Percentiles rank a stretch among this genome's conserved stretches.
phyloP scores from a whole-genome alignment of 352 stramenopile genomes.

The Globisporangium solare region DNA sequence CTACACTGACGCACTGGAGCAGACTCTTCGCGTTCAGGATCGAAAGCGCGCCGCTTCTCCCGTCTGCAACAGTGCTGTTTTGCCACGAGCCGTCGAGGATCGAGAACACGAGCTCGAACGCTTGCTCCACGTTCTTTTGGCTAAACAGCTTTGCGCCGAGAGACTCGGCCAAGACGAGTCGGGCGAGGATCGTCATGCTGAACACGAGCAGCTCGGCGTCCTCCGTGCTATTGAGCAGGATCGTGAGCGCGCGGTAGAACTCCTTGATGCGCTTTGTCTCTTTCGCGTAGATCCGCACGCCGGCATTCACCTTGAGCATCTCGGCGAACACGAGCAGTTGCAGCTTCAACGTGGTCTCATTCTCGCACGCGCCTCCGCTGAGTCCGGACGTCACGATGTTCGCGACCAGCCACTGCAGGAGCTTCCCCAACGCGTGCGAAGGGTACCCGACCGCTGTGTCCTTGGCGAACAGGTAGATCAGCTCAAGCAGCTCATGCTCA shows the following conservation, averaged over 20 bases:
- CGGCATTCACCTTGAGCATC: conserved; percentile 64
- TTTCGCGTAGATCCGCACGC: conserved; percentile 71
- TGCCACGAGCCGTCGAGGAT: conserved; percentile 59
- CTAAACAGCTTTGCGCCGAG: conserved; percentile 81
- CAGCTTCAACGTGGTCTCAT: conserved; percentile 52
- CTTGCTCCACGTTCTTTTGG: conserved; percentile 75
- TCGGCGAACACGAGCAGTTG: conserved; percentile 64
- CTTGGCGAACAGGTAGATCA: conserved; percentile 51
- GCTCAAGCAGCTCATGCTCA: conserved; percentile 36
- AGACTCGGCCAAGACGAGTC: conserved; percentile 64
- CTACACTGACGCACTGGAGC: conserved; percentile 53
- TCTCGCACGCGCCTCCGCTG: conserved; percentile 29
- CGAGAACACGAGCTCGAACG: conserved; percentile 66
- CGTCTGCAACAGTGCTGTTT: conserved; percentile 13
- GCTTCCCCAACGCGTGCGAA: conserved; percentile 58
- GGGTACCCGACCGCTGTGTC: conserved; percentile 62
- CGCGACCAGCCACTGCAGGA: conserved; percentile 60
- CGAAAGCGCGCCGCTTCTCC: conserved; percentile 13
- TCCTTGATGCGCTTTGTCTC: conserved; percentile 80
- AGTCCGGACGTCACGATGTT: conserved; percentile 39
- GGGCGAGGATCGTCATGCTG: conserved; percentile 70
- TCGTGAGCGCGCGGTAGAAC: conserved; percentile 75
- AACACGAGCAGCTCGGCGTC: conserved; percentile 71
- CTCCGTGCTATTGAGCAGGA: conserved; percentile 76
- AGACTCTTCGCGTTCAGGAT: conserved; percentile 32